Conservation (phyloP, 257 asterid species). For the Solanum pimpinellifolium region DNA sequence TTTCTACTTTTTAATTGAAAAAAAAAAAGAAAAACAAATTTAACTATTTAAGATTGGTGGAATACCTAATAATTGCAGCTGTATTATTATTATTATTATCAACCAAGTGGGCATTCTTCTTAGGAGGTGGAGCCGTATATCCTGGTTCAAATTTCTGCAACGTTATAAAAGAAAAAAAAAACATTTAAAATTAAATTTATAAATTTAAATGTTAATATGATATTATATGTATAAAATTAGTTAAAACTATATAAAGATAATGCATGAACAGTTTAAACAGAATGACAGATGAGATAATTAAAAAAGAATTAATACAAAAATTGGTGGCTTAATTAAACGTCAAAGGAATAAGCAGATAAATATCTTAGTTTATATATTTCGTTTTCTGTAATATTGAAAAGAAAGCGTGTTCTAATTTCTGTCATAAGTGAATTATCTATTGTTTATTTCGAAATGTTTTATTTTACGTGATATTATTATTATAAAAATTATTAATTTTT, state of each 20-base stretch:
- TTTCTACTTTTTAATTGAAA: background rate
- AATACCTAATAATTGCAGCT: constrained; percentile 53
- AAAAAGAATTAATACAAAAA: background rate
- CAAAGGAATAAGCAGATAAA: background rate
- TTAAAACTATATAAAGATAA: background rate
- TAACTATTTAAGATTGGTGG: background rate
- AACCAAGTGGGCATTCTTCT: constrained; percentile 31
- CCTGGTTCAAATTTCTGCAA: constrained; percentile 88
- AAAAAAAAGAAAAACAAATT: background rate
- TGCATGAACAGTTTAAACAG: background rate
- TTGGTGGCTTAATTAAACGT: constrained; percentile 10
- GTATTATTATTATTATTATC: constrained; percentile 27
- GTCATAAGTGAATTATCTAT: background rate
- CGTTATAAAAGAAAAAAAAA: background rate
- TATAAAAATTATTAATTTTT: background rate
- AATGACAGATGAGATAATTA: background rate
- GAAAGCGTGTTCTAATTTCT: background rate
- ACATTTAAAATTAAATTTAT: background rate
- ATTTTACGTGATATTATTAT: background rate
- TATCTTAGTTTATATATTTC: background rate
- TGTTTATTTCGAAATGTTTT: rapidly evolving
- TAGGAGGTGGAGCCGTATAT: constrained; percentile 45
- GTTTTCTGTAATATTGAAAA: background rate
- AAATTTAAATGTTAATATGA: too few species aligned
- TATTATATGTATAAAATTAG: too few species aligned